Base-by-base conservation (phyloP, 371 early-diverging fungal species). In the Chytridiales sp. region DNA sequence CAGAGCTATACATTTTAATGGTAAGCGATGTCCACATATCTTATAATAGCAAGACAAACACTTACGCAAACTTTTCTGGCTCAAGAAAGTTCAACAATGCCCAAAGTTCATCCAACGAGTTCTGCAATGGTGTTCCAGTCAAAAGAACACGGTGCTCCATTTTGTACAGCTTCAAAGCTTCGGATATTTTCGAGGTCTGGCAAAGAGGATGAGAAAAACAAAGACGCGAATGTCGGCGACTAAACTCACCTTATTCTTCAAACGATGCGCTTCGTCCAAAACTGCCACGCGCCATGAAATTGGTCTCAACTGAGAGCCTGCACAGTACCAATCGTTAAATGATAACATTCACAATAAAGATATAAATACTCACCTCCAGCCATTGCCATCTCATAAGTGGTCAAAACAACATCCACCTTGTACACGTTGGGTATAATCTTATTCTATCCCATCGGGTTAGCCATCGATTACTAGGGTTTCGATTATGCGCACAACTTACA, bases 231-330 rank as follows among this genome's bases (percentile, higher is more conserved):
- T 19, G 11, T 24, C 21, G 29, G 32, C 27, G 3, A 8, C 5
- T 63, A 56, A 59, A 76, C n/a, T n/a, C n/a, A n/a, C 81, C 44
- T 70, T 85, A 73, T 94, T 95, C 72, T 98, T 98, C 42, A 98
- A 76, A 42, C 93, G 79, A 74, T 98, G 99, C 1, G 95, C 99
- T 74, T 97, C 99, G 73, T 98, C 99, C 54, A 98, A 85, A 15
- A 97, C 89, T 38, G 84, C 87, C 17, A 85, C 86, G 50, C 85
- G 75, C 92, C 93, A 98, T 2, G 82, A 75, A 54, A 97, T 82
- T 32, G 89, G 83, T 39, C 83, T 78, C 29, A 97, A 72, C 53
- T 89, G 87, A 2, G 87, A 69, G n/a, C 68, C 77, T 67, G 39
- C 26, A 27, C n/a, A n/a, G n/a, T n/a, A n/a, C n/a, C n/a, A n/a